Evolutionary conservation across 768 basidiomycete genomes (phyloP).

Genomic region (Cystofilobasidium capitatum): DNA sequence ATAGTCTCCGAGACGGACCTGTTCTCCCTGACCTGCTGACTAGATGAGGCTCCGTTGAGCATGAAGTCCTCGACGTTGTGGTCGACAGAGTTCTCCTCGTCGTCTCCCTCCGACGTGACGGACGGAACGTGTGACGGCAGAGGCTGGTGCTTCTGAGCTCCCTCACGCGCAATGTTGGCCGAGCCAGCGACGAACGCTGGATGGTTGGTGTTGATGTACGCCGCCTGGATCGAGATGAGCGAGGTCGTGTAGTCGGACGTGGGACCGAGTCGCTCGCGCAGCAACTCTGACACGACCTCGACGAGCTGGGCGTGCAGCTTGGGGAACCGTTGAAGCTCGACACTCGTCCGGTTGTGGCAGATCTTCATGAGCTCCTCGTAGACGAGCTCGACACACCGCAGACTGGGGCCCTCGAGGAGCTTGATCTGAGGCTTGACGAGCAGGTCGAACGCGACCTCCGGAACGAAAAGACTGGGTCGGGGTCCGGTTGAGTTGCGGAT

Average conservation of each 20-base stretch:
- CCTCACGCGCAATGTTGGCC: slow-evolving; percentile 25
- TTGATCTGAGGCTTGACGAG: slow-evolving; percentile 98
- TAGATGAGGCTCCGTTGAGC: slow-evolving; percentile 19
- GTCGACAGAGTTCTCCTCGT: slow-evolving; percentile 46
- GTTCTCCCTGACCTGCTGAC: slow-evolving; percentile 44
- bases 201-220: slow-evolving; percentile 99
- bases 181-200: slow-evolving; percentile 27
- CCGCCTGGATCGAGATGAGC: slow-evolving; percentile 91
- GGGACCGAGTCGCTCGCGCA: slow-evolving; percentile 88
- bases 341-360: slow-evolving; percentile 95
- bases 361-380: slow-evolving; percentile 99
- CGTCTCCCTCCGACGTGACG: slow-evolving; percentile 49
- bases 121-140: slow-evolving; percentile 11
- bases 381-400: slow-evolving; percentile 93
- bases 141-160: slow-evolving; percentile 13
- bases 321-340: slow-evolving; percentile 96
- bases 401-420: slow-evolving; percentile 81
- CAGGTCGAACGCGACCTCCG: slow-evolving; percentile 91
- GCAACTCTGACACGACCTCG: slow-evolving; percentile 90
- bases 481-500: slow-evolving; percentile 98
- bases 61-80: slow-evolving; percentile 45
- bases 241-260: slow-evolving; percentile 95
- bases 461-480: slow-evolving; percentile 88
- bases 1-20: slow-evolving; percentile 70
- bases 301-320: slow-evolving; percentile 83